phyloP scores from a whole-genome alignment of 306 rosid genomes.

The Quercus gilva region DNA sequence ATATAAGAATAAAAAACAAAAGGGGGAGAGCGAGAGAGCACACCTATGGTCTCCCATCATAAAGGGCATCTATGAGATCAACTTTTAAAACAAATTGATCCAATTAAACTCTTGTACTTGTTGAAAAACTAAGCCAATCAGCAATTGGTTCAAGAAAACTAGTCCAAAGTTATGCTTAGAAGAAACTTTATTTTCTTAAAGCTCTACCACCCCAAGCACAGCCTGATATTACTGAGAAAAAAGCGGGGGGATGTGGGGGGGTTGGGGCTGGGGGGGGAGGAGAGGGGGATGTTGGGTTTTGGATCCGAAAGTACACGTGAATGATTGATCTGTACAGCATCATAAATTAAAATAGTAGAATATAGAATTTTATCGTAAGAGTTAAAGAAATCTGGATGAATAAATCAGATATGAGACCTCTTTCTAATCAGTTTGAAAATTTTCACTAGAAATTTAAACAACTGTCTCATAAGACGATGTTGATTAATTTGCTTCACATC shows the following conservation, averaged over 20 bases:
- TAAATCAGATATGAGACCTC: background rate
- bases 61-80: background rate
- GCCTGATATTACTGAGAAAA: background rate
- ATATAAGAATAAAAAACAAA: conserved; percentile 11
- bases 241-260: too few species aligned
- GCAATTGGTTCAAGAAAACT: background rate
- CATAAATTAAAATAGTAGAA: background rate
- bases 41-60: background rate
- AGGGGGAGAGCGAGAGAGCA: background rate
- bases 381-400: background rate
- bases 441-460: background rate
- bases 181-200: background rate
- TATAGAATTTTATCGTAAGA: background rate
- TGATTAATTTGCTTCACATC: background rate
- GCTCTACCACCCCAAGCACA: background rate
- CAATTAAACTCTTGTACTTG: background rate
- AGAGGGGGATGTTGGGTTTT: background rate
- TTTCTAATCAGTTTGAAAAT: background rate
- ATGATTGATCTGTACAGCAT: background rate
- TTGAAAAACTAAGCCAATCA: background rate
- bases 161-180: background rate
- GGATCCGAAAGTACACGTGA: background rate
- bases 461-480: background rate
- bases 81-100: background rate
- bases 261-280: too few species aligned